Conservation (phyloP, 169 alveolate genomes). For the Plasmodium gonderi region DNA sequence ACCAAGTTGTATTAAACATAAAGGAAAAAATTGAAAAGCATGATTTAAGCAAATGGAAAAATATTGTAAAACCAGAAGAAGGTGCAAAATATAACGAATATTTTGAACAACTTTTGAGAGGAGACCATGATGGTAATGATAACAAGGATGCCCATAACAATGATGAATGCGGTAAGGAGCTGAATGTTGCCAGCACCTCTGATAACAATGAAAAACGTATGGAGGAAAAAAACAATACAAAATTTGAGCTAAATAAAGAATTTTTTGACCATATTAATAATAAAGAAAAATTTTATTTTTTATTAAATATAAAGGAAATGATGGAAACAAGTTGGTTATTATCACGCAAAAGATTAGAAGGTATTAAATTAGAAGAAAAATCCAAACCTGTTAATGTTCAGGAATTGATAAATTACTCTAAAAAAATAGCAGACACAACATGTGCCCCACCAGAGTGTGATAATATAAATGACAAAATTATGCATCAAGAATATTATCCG, state of each 20-base stretch:
- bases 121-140: not conserved
- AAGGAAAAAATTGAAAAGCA: slow-evolving; percentile 60
- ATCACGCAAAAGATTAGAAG: slow-evolving; percentile 78
- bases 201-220: not conserved
- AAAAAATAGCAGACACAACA: slow-evolving; percentile 80
- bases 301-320: slow-evolving; percentile 69
- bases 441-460: slow-evolving; percentile 86
- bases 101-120: slow-evolving; percentile 17
- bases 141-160: not conserved
- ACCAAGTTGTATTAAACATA: slow-evolving; percentile 44
- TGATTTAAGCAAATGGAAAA: slow-evolving; percentile 55
- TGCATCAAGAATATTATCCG: slow-evolving; percentile 83
- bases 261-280: slow-evolving; percentile 43
- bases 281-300: slow-evolving; percentile 75
- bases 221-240: not conserved
- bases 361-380: slow-evolving; percentile 74
- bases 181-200: not conserved
- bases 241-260: slow-evolving; percentile 37
- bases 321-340: slow-evolving; percentile 86
- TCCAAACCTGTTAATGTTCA: slow-evolving; percentile 76
- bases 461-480: slow-evolving; percentile 79
- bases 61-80: slow-evolving; percentile 66
- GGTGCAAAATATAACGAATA: slow-evolving; percentile 31
- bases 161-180: not conserved
- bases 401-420: slow-evolving; percentile 79